Base-by-base conservation (phyloP, 768 basidiomycete species). In the Suillus alpinus region DNA sequence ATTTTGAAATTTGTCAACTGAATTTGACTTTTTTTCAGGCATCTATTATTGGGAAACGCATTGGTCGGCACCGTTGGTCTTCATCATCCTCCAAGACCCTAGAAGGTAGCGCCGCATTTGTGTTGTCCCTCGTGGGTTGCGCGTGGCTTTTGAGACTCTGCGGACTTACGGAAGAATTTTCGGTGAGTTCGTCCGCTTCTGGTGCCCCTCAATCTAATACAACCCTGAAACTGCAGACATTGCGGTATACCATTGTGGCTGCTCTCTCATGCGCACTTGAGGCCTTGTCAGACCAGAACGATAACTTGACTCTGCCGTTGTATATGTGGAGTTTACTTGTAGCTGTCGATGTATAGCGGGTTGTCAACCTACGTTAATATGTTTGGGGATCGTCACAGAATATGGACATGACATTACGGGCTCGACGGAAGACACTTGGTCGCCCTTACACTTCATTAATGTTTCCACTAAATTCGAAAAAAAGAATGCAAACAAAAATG, bases 221-320 rank as follows among this genome's bases (percentile, higher is more conserved):
- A 37, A 55, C 36, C 52, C 23, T 36, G n/a, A 51, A 60, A 57
- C 63, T 62, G 60, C 74, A 95, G 94, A 83, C 83, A 50, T 64
- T 76, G 49, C 81, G 87, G 29, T 98, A 95, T 72, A 73, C 80
- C 14, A 66, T 81, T 49, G 86, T 89, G 34, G 81, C 87, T 32
- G 73, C 75, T n/a, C 69, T 91, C 44, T 81, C 91, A 4, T 86
- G 87, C 3, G 72, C 92, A 46, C 80, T 98, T 65, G 97, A 99
- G 76, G 97, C 94, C 16, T 75, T 95, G 59, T 94, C 93, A 20
- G 89, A 89, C 70, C 97, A 99, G 76, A 98, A 98, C 75, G 97
- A 99, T 76, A 99, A 99, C 75, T 80, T 99, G 65, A 94, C 92
- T 44, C 79, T 99, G 63, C 96, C 97, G n/a, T 76, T 98, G 74